phyloP scores from a whole-genome alignment of 176 grass and related monocot species.

The Eragrostis curvula region DNA sequence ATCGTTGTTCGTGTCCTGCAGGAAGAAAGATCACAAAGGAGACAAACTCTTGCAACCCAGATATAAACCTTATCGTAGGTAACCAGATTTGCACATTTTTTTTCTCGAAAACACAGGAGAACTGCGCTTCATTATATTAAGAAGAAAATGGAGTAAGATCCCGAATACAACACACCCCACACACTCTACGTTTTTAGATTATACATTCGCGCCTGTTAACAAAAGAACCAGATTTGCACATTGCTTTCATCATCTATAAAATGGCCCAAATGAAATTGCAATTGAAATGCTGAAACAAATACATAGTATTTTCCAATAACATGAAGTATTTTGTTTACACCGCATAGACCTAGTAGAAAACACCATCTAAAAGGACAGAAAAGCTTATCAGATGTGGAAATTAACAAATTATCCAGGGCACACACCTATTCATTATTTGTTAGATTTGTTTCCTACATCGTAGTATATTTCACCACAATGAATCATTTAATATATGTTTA shows the following conservation, averaged over 20 bases:
- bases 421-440: not conserved
- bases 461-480: not conserved
- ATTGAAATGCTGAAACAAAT: not conserved
- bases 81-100: not conserved
- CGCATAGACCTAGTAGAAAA: not conserved
- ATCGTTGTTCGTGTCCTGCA: constrained; percentile 27
- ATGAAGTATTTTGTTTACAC: not conserved
- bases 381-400: too few relatives aligned
- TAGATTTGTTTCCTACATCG: not conserved
- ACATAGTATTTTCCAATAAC: not conserved
- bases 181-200: too few relatives aligned
- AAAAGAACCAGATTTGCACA: too few relatives aligned
- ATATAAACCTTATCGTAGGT: constrained; percentile 42
- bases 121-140: too few relatives aligned
- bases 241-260: not conserved
- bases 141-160: too few relatives aligned
- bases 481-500: not conserved
- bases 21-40: constrained; percentile 33
- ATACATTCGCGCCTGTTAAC: too few relatives aligned
- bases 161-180: too few relatives aligned
- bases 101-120: too few relatives aligned
- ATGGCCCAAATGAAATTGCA: not conserved
- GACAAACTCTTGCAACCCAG: constrained; percentile 37
- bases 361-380: too few relatives aligned
- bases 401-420: not conserved